A percentile compares a stretch with the other conserved stretches of the same genome.
phyloP scores from a whole-genome alignment of 2,329 filamentous ascomycete genomes.

The Graphiopsis chlorocephala region DNA sequence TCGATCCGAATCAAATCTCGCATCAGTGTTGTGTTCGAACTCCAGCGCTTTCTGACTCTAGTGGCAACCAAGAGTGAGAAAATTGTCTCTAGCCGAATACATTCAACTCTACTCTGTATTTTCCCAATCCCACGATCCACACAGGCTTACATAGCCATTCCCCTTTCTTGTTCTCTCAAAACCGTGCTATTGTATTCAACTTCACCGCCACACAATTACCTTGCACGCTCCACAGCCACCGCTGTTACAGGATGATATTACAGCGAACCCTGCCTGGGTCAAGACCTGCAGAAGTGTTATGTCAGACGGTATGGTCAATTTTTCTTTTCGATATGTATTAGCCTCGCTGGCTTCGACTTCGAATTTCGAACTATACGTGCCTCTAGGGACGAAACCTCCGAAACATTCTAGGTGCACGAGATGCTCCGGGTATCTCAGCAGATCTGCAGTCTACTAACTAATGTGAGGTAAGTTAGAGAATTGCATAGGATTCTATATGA shows the following conservation, averaged over 20 bases:
- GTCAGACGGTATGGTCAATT: conserved; percentile 45
- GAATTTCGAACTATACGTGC: neutral
- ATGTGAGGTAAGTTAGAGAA: no score
- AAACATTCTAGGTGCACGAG: conserved; percentile 64
- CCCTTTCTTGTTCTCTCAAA: conserved; percentile 36
- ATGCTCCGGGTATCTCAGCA: conserved; percentile 44
- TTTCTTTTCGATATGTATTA: conserved; percentile 25
- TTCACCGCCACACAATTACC: conserved; percentile 39
- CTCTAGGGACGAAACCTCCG: conserved; percentile 36
- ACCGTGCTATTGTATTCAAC: conserved; percentile 42
- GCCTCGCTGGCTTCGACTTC: neutral
- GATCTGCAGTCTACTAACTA: conserved; percentile 35
- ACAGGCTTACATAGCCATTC: conserved; percentile 38
- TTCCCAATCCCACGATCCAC: conserved; percentile 32
- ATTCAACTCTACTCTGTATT: neutral
- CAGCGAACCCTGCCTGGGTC: conserved; percentile 42
- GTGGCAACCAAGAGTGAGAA: neutral
- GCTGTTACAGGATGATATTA: conserved; percentile 44
- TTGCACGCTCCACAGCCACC: conserved; percentile 46
- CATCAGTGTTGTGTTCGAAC: no score
- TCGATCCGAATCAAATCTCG: neutral
- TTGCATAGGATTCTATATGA: no score
- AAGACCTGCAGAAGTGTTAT: conserved; percentile 44
- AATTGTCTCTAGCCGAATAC: neutral
- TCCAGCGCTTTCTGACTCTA: no score